Conservation (phyloP, 2,329 filamentous ascomycete species). For the Cryphonectria parasitica region DNA sequence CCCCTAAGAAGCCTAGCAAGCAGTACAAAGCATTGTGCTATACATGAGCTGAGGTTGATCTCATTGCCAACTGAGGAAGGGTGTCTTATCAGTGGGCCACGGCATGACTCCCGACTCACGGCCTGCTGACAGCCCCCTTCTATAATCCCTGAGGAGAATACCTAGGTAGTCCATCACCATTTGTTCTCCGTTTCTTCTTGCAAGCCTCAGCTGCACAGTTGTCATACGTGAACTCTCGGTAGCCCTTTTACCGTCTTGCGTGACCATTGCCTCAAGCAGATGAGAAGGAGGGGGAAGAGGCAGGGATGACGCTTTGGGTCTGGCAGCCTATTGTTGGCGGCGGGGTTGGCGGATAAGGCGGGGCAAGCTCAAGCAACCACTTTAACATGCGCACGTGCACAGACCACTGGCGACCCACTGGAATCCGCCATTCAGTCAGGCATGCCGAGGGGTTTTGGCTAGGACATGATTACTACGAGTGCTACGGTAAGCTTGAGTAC, state of each 20-base stretch:
- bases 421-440: neutral
- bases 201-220: neutral
- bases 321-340: neutral
- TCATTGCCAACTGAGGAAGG: neutral
- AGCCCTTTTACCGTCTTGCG: neutral
- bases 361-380: conserved; percentile 8
- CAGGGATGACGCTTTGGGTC: neutral
- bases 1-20: neutral
- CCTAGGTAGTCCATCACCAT: neutral
- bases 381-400: conserved; percentile 9
- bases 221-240: neutral
- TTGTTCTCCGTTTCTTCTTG: neutral
- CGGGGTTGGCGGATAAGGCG: conserved; percentile 2
- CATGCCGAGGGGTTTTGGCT: neutral
- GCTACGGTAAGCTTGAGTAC: neutral
- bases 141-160: neutral
- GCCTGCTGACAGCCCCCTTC: neutral
- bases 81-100: neutral
- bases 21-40: neutral
- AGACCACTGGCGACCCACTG: conserved; percentile 1
- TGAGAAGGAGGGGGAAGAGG: neutral
- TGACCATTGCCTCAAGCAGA: neutral
- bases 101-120: neutral
- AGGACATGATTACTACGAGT: neutral
- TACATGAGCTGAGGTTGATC: neutral